Conservation (phyloP, 1,284 basidiomycete species). For the Exobasidium rhododendri region DNA sequence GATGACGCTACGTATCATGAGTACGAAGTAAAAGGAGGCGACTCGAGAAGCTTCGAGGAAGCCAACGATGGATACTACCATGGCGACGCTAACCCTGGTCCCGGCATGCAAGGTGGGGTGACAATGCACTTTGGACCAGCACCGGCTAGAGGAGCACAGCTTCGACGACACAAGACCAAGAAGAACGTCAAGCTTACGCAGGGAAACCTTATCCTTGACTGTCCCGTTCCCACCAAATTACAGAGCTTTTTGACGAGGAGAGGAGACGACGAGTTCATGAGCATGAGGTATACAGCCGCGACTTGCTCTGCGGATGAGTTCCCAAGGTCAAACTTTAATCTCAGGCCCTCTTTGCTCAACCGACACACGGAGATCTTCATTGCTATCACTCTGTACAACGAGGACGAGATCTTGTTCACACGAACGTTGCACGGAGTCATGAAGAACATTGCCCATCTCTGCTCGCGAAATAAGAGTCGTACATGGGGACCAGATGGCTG, state of each 20-base stretch:
- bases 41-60: conserved; percentile 12
- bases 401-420: conserved; percentile 88
- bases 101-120: conserved; percentile 22
- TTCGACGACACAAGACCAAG: conserved; percentile 56
- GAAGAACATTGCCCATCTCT: conserved; percentile 63
- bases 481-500: conserved; percentile 95
- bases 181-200: conserved; percentile 53
- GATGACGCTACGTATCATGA: conserved; percentile 9
- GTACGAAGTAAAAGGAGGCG: conserved; percentile 2
- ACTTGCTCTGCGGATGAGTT: conserved; percentile 74
- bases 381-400: conserved; percentile 82
- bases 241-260: conserved; percentile 70
- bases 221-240: conserved; percentile 53
- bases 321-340: conserved; percentile 72
- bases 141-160: conserved; percentile 43
- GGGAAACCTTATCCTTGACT: conserved; percentile 55
- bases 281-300: conserved; percentile 60
- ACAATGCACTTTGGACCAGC: conserved; percentile 53
- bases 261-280: conserved; percentile 77
- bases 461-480: conserved; percentile 85
- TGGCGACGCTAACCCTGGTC: conserved; percentile 19
- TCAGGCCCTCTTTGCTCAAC: conserved; percentile 75
- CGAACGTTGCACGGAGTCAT: conserved; percentile 94
- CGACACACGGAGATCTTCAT: conserved; percentile 82
- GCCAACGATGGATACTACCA: neutral